Percentiles rank a stretch among this genome's conserved stretches.
Evolutionary conservation across 2,329 filamentous ascomycete species (phyloP).

Genomic region (Orbilia ellipsospora): DNA sequence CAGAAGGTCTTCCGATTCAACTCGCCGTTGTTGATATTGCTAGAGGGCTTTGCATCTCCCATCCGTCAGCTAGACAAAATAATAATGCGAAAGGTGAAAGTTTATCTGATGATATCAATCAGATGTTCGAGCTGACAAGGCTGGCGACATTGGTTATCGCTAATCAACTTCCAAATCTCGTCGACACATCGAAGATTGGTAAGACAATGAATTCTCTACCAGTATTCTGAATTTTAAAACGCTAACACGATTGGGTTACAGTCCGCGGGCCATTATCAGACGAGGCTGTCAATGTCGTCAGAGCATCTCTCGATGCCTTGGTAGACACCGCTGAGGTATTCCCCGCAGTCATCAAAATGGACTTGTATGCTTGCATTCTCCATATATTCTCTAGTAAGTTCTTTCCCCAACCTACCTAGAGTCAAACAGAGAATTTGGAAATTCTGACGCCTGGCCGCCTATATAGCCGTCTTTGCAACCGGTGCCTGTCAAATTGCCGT

Average conservation of each 20-base stretch:
- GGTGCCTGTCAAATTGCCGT: slow-evolving; percentile 87
- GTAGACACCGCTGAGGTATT: slow-evolving; percentile 97
- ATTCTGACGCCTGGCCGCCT: slow-evolving; percentile 14
- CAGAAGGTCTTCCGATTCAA: slow-evolving; percentile 88
- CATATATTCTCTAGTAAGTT: slow-evolving; percentile 83
- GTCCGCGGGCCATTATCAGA: slow-evolving; percentile 84
- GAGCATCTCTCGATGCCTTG: slow-evolving; percentile 82
- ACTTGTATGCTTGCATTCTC: slow-evolving; percentile 94
- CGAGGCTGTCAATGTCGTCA: slow-evolving; percentile 83
- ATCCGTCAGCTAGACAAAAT: slow-evolving; percentile 83
- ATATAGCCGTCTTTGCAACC: slow-evolving; percentile 78
- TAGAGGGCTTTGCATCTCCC: slow-evolving; percentile 85
- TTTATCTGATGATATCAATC: slow-evolving; percentile 95
- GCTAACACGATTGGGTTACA: slow-evolving; percentile 57
- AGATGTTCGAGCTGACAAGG: slow-evolving; percentile 93
- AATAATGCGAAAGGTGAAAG: slow-evolving; percentile 76
- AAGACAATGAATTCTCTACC: neutral
- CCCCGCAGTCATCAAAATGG: slow-evolving; percentile 93
- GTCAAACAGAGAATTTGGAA: neutral
- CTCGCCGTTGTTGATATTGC: slow-evolving; percentile 94
- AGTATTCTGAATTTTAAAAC: neutral
- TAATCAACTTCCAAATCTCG: slow-evolving; percentile 83
- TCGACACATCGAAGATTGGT: slow-evolving; percentile 61
- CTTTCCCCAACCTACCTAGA: neutral
- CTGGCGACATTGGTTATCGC: slow-evolving; percentile 95